Conservation (phyloP, 495 filamentous ascomycete genomes). For the Penicillium tannophilum region DNA sequence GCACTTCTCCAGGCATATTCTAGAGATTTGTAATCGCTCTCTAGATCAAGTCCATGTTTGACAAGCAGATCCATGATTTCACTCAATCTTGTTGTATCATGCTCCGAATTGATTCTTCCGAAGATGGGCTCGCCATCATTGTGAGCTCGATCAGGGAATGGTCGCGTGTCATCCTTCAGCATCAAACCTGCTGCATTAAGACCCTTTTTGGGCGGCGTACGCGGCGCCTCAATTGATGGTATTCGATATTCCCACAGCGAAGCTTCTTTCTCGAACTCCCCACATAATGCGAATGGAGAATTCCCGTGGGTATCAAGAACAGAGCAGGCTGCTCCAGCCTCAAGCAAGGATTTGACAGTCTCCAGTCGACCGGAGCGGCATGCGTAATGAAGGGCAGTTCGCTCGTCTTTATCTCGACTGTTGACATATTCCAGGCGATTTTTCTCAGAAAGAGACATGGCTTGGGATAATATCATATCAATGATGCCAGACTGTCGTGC, state of each 20-base stretch:
- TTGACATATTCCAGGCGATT: not conserved
- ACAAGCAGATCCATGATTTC: constrained; percentile 2
- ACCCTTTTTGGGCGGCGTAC: not conserved
- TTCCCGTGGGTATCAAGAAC: not conserved
- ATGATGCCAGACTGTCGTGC: constrained; percentile 18
- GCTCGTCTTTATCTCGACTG: constrained; percentile 10
- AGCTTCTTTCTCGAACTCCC: constrained; percentile 4
- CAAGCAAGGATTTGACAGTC: constrained; percentile 17
- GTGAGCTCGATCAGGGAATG: not conserved
- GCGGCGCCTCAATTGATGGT: not conserved
- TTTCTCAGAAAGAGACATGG: not conserved
- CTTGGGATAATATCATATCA: constrained; percentile 12
- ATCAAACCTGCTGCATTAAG: constrained; percentile 4
- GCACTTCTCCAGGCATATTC: not conserved
- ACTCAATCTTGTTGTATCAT: constrained; percentile 3
- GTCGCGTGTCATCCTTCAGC: constrained; percentile 4
- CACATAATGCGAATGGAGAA: constrained; percentile 1
- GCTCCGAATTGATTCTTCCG: constrained; percentile 1
- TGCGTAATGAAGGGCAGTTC: constrained; percentile 23
- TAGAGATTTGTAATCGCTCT: not conserved
- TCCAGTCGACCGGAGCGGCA: constrained; percentile 24
- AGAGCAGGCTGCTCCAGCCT: constrained; percentile 16
- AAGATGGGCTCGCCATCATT: not conserved
- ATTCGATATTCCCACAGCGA: not conserved
- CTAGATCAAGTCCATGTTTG: not conserved